Evolutionary conservation across 2,329 filamentous ascomycete genomes (phyloP).

Genomic region (Clonostachys sp.): DNA sequence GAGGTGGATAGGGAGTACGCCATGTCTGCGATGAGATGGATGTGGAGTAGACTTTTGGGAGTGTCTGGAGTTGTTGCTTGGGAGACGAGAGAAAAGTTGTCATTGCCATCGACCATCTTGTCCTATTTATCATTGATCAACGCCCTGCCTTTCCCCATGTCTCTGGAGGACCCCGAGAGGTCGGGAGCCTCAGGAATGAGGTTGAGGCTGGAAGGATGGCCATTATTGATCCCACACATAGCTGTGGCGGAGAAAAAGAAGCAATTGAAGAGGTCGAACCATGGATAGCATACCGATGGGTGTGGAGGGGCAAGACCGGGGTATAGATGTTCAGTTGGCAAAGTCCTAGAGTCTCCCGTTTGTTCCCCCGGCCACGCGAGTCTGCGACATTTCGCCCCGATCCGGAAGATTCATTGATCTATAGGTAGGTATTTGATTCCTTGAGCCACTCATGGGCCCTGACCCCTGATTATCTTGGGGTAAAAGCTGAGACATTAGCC

Average conservation of each 20-base stretch:
- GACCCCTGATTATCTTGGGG: neutral
- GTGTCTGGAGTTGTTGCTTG: neutral
- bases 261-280: no score
- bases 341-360: no score
- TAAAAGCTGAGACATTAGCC: neutral
- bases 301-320: no score
- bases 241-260: neutral
- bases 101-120: neutral
- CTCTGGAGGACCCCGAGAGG: no score
- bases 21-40: constrained; percentile 13
- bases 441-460: neutral
- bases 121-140: no score
- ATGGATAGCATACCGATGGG: no score
- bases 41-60: neutral
- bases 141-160: no score
- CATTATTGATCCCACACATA: no score
- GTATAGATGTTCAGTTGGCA: no score
- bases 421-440: neutral
- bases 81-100: neutral
- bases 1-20: constrained; percentile 35
- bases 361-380: neutral
- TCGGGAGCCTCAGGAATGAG: no score
- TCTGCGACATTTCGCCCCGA: neutral
- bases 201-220: no score
- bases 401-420: neutral